phyloP scores from a whole-genome alignment of 306 rosid species.

The Argentina anserina region DNA sequence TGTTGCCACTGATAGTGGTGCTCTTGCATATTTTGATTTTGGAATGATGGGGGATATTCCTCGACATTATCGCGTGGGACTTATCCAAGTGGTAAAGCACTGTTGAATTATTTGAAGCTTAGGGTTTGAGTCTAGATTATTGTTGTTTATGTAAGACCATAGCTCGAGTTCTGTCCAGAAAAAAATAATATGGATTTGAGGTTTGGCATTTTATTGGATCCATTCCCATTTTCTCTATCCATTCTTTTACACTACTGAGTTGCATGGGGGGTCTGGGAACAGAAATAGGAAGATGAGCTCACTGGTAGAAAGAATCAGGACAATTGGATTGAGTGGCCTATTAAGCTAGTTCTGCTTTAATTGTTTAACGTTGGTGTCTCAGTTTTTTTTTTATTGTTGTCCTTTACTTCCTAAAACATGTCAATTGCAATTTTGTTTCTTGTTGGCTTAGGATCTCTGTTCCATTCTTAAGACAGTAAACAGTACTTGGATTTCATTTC shows the following conservation, averaged over 20 bases:
- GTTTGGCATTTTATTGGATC: neutral
- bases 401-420: neutral
- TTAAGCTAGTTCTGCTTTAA: neutral
- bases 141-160: neutral
- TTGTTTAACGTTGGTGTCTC: too few species aligned
- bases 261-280: slow-evolving; percentile 7
- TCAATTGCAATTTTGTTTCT: neutral
- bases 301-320: neutral
- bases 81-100: slow-evolving; percentile 76
- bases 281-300: neutral
- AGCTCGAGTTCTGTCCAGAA: neutral
- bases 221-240: neutral
- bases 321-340: neutral
- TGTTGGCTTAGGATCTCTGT: neutral
- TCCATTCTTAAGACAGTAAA: neutral
- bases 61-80: slow-evolving; percentile 87
- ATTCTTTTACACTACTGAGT: neutral
- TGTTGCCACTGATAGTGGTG: slow-evolving; percentile 69
- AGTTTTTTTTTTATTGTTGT: neutral
- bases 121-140: neutral
- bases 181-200: neutral
- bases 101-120: neutral
- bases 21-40: slow-evolving; percentile 90
- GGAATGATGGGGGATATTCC: slow-evolving; percentile 99
- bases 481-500: neutral